A percentile compares a stretch with the other conserved stretches of the same genome.
These are phyloP conservation scores for Zygoascus hellenicus DNA, from an alignment of 1,139 yeast genomes.

Conservation along the genomic window DNA sequence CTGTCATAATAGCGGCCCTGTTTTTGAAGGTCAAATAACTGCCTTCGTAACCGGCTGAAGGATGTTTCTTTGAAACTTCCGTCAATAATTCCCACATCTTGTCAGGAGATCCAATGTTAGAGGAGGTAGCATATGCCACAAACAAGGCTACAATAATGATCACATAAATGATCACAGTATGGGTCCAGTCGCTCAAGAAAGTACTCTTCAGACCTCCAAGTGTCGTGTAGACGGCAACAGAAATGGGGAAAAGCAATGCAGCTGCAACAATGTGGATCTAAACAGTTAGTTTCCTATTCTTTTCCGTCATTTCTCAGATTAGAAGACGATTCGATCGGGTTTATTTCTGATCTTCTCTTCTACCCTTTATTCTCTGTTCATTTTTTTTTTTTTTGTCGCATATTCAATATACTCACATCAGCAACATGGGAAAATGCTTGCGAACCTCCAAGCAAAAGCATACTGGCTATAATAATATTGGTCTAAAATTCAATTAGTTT, in stretches of 20 bases:
- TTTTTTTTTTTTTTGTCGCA: too few relatives aligned
- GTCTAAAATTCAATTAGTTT: too few relatives aligned
- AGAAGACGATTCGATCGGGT: too few relatives aligned
- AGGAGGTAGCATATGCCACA: constrained; percentile 46
- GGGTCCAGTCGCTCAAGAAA: constrained; percentile 75
- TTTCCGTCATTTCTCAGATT: too few relatives aligned
- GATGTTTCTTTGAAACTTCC: constrained; percentile 49
- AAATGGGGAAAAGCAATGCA: constrained; percentile 69
- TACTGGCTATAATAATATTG: constrained; percentile 71
- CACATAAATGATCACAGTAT: constrained; percentile 46
- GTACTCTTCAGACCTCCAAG: constrained; percentile 88
- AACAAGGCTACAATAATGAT: constrained; percentile 36
- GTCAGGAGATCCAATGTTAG: constrained; percentile 67
- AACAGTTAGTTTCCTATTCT: too few relatives aligned
- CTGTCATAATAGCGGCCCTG: constrained; percentile 52
- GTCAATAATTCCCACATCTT: constrained; percentile 67
- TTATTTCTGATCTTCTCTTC: too few relatives aligned
- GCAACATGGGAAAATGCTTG: constrained; percentile 70
- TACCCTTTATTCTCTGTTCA: too few relatives aligned
- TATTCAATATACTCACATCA: constrained; percentile 35
- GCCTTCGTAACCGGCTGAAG: constrained; percentile 62
- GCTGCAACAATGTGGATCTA: constrained; percentile 55
- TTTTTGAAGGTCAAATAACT: constrained; percentile 61
- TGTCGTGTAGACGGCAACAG: constrained; percentile 71
- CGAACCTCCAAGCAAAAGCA: constrained; percentile 70